Percentiles rank a stretch among this genome's conserved stretches.
These are phyloP conservation scores for Trypanosoma lewisi DNA, from an alignment of 208 protist genomes.

Conservation along the genomic window DNA sequence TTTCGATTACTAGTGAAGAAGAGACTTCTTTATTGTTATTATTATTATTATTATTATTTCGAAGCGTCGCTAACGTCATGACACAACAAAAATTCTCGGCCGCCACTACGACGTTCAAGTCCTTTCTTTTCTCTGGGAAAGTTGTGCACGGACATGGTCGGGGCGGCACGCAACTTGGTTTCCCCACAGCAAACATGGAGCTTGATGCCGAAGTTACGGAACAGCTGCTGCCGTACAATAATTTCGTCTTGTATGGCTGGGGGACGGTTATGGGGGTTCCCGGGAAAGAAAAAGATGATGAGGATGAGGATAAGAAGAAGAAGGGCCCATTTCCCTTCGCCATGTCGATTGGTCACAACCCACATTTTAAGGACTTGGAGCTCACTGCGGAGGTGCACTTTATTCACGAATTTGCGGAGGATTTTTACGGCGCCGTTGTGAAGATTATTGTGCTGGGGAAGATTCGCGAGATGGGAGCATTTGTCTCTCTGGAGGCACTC, in stretches of 20 bases:
- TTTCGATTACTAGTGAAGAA: background rate
- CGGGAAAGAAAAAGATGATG: background rate
- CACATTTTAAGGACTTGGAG: constrained; percentile 77
- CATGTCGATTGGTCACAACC: constrained; percentile 90
- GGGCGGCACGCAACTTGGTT: constrained; percentile 85
- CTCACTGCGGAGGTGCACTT: constrained; percentile 89
- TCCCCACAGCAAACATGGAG: constrained; percentile 85
- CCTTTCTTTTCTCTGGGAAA: constrained; percentile 65
- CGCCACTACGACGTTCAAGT: constrained; percentile 16
- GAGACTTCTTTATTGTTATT: too few relatives aligned
- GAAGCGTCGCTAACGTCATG: too few relatives aligned
- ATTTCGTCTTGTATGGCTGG: constrained; percentile 82
- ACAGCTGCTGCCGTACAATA: constrained; percentile 49
- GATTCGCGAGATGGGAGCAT: constrained; percentile 62
- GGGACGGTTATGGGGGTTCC: constrained; percentile 51
- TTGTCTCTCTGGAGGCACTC: constrained; percentile 73
- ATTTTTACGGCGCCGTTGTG: constrained; percentile 89
- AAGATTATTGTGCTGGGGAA: constrained; percentile 59
- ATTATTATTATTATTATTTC: too few relatives aligned
- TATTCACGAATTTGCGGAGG: constrained; percentile 71
- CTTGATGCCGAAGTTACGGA: constrained; percentile 40
- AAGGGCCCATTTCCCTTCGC: constrained; percentile 75
- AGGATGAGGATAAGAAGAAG: background rate
- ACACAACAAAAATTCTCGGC: background rate
- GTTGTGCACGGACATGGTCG: constrained; percentile 86